Evolutionary conservation across 345 rosid genomes (phyloP).

Genomic region (Salix viminalis): DNA sequence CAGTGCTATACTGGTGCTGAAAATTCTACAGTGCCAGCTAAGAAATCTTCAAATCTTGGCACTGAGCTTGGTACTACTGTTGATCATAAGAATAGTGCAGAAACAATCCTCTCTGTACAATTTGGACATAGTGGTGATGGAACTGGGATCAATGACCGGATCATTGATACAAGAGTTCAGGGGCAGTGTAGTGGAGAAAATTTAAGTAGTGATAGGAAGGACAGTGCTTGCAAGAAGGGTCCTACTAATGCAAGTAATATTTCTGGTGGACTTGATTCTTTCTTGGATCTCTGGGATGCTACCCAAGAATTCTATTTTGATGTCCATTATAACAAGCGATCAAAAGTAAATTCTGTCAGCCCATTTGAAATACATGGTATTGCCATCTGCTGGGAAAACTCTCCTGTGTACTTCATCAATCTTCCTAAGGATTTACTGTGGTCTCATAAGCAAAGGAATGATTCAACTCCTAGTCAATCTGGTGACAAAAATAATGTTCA

Average conservation of each 20-base stretch:
- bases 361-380: slow-evolving; percentile 81
- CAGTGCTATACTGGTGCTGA: slow-evolving; percentile 19
- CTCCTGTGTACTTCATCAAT: slow-evolving; percentile 77
- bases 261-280: slow-evolving; percentile 79
- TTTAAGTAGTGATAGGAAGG: slow-evolving; percentile 29
- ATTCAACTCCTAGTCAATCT: slow-evolving; percentile 29
- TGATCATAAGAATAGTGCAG: slow-evolving; percentile 20
- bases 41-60: slow-evolving; percentile 15
- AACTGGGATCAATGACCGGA: slow-evolving; percentile 6
- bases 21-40: slow-evolving; percentile 23
- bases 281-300: slow-evolving; percentile 76
- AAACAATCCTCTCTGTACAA: slow-evolving; percentile 7
- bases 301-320: slow-evolving; percentile 76
- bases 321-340: slow-evolving; percentile 60
- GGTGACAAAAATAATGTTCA: slow-evolving; percentile 28
- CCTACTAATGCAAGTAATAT: slow-evolving; percentile 61
- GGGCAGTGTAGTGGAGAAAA: slow-evolving; percentile 16
- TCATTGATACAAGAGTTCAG: slow-evolving; percentile 12
- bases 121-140: slow-evolving; percentile 24
- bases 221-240: slow-evolving; percentile 48
- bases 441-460: slow-evolving; percentile 38
- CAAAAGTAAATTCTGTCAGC: slow-evolving; percentile 40
- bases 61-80: not conserved
- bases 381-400: slow-evolving; percentile 84
- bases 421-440: slow-evolving; percentile 70